Base-by-base conservation (phyloP, 208 protist genomes). In the Trypanosoma avium region DNA sequence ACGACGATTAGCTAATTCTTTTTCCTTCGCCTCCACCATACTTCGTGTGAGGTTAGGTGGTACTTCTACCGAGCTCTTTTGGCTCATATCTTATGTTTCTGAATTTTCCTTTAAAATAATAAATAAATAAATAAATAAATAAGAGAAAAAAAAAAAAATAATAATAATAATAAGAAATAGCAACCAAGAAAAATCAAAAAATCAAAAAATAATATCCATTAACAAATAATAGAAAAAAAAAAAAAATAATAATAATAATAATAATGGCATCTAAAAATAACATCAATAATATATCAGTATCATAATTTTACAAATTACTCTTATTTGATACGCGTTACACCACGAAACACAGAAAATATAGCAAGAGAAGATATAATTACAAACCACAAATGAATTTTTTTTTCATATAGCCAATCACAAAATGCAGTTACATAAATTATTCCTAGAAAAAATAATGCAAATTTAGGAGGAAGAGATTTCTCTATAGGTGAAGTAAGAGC, bases 11-110 rank as follows among this genome's bases (percentile, higher is more conserved):
- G 77, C 82, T 49, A 90, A 83, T 57, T 87, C 73, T 13, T 59
- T 61, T 76, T 94, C 84, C 76, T 94, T 94, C 24, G 77, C 75
- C 27, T 81, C 40, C 59, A 94, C 88, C 81, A 91, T 94, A 9
- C 56, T 75, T 47, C 90, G 70, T 5, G 88, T 91, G 38, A 94
- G 50, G 35, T 67, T 42, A 5, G 38, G 30, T n/a, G 67, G 52
- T 5, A 62, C 42, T 3, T 19, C 9, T 58, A 36, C 13, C 15
- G 36, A 47, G 10, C 35, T 38, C 13, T 27, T 3, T 33, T 36
- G 9, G 19, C 3, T 33, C 64, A 70, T 70, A 6, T 61, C 0
- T 3, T 49, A 24, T 50, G 1, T 57, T 10, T 57, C 8, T 42
- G 24, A 15, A 22, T 57, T 36, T 57, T 17, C 13, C 10, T 42